These are phyloP conservation scores for Diatrype stigma DNA, from an alignment of 2,329 filamentous ascomycete genomes.

Conservation along the genomic window DNA sequence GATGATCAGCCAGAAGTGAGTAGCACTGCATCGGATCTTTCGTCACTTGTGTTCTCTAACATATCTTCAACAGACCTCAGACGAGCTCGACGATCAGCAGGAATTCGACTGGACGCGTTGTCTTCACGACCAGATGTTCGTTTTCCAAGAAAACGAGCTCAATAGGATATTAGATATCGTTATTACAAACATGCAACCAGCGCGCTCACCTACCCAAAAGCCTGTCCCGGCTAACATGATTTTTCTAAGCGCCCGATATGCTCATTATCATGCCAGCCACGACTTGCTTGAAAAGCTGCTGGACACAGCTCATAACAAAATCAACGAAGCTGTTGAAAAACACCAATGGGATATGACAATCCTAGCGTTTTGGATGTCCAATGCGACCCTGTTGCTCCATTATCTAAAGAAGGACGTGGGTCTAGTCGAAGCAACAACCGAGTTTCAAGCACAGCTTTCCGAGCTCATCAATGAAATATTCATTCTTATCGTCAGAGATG, in stretches of 20 bases:
- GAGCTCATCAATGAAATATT: conserved; percentile 98
- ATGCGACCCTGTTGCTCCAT: conserved; percentile 89
- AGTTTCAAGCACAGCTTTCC: conserved; percentile 89
- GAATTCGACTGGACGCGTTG: conserved; percentile 96
- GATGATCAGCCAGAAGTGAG: conserved; percentile 90
- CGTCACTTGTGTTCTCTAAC: conserved; percentile 20
- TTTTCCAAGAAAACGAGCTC: conserved; percentile 93
- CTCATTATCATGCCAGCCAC: conserved; percentile 88
- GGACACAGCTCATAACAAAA: conserved; percentile 85
- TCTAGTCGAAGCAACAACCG: conserved; percentile 72
- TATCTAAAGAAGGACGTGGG: conserved; percentile 94
- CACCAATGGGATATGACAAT: conserved; percentile 99
- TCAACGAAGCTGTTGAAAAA: conserved; percentile 92
- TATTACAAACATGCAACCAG: conserved; percentile 96
- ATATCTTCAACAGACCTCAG: conserved; percentile 49
- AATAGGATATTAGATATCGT: conserved; percentile 90
- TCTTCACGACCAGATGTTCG: conserved; percentile 98
- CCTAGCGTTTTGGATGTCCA: conserved; percentile 97
- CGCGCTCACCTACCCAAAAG: conserved; percentile 93
- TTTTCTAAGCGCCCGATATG: conserved; percentile 91
- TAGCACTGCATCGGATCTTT: conserved; percentile 12
- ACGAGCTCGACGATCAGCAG: conserved; percentile 81
- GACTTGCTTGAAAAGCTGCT: conserved; percentile 80
- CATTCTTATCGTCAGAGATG: conserved; percentile 93
- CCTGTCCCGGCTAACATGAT: conserved; percentile 96